Percentiles rank a stretch among this genome's conserved stretches.
Evolutionary conservation across 1,139 yeast genomes (phyloP).

Genomic region (Yamadazyma diospyri): DNA sequence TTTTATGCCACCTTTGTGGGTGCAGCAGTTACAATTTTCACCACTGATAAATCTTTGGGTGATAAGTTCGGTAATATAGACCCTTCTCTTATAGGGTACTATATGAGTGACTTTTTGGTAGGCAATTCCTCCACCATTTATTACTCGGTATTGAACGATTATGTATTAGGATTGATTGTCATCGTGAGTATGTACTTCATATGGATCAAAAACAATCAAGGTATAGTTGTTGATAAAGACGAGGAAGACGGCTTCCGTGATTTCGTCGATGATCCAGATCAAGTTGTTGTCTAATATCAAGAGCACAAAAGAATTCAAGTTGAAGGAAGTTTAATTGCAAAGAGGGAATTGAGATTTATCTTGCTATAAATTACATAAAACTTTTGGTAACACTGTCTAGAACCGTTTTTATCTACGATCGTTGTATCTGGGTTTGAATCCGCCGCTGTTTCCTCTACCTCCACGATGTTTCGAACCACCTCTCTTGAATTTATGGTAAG

Average conservation of each 20-base stretch:
- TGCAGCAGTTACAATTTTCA: background rate
- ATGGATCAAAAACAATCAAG: slow-evolving; percentile 36
- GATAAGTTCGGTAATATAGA: background rate
- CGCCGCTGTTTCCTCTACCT: background rate
- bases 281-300: slow-evolving; percentile 3
- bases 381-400: background rate
- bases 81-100: slow-evolving; percentile 1
- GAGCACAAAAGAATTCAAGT: too few species aligned
- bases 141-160: slow-evolving; percentile 14
- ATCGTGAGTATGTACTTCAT: slow-evolving; percentile 26
- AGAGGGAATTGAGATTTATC: too few species aligned
- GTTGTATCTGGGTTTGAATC: slow-evolving; percentile 6
- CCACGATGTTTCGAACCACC: background rate
- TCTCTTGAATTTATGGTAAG: slow-evolving; percentile 13
- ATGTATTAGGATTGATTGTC: slow-evolving; percentile 17
- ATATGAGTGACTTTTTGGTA: slow-evolving; percentile 5
- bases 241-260: slow-evolving; percentile 8
- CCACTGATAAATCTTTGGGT: background rate
- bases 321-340: too few species aligned
- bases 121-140: slow-evolving; percentile 1
- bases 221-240: slow-evolving; percentile 25
- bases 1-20: slow-evolving; percentile 12
- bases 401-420: slow-evolving; percentile 1
- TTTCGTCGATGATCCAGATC: slow-evolving; percentile 7
- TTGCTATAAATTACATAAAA: background rate